These are phyloP conservation scores for Brassica napus DNA, from an alignment of 345 rosid genomes.

Conservation along the genomic window Da-Ae NC_063452.1:7305501-7306000, in stretches of 20 bases:
- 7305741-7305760: neutral
- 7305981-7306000: neutral
- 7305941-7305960: neutral
- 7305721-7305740: neutral
- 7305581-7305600: constrained; percentile 34
- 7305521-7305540: constrained; percentile 85
- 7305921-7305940: constrained; percentile 1
- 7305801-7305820: neutral
- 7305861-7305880: neutral
- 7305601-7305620: neutral
- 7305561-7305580: constrained; percentile 57
- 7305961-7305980: neutral
- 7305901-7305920: neutral
- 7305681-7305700: neutral
- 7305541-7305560: constrained; percentile 84
- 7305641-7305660: neutral
- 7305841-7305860: neutral
- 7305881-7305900: constrained; percentile 1
- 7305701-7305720: constrained; percentile 1
- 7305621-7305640: neutral
- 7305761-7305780: neutral
- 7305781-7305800: neutral
- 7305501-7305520: constrained; percentile 73
- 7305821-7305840: neutral
- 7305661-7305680: neutral